phyloP scores from a whole-genome alignment of 2,329 filamentous ascomycete genomes.

The Scopulariopsis brevicaulis region DNA sequence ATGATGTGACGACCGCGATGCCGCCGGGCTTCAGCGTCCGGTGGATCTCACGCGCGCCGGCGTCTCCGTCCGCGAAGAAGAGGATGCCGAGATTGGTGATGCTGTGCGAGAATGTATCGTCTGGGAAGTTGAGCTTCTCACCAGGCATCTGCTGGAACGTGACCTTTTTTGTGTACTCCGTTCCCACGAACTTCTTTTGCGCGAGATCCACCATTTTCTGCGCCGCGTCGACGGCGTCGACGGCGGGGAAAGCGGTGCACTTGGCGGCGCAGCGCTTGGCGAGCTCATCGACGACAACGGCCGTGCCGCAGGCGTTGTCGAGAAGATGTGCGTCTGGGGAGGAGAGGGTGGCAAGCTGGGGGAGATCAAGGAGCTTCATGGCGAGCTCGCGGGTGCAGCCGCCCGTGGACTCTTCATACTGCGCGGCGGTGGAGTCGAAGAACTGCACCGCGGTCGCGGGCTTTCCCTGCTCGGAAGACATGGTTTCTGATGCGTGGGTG shows the following conservation, averaged over 20 bases:
- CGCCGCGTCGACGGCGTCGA: constrained; percentile 11
- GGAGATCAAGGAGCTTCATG: constrained; percentile 5
- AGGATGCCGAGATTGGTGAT: constrained; percentile 27
- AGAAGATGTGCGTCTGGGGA: constrained; percentile 8
- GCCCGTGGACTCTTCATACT: constrained; percentile 10
- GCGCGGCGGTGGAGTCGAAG: constrained; percentile 6
- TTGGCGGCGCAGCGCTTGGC: constrained; percentile 1
- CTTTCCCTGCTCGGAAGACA: background rate
- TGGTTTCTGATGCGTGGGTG: no score
- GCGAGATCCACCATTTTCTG: constrained; percentile 11
- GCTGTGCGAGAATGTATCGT: constrained; percentile 21
- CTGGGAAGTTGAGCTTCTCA: constrained; percentile 13
- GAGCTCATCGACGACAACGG: constrained; percentile 12
- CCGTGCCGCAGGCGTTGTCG: constrained; percentile 17
- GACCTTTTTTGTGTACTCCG: background rate
- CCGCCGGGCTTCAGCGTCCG: constrained; percentile 24
- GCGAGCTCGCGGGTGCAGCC: constrained; percentile 10
- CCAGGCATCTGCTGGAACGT: constrained; percentile 10
- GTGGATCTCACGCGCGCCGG: constrained; percentile 21
- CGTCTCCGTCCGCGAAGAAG: constrained; percentile 17
- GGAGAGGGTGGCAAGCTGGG: background rate
- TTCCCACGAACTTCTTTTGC: constrained; percentile 6
- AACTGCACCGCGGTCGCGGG: constrained; percentile 1
- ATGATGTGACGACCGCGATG: constrained; percentile 20
- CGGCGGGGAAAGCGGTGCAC: background rate